Percentiles rank a stretch among this genome's conserved stretches.
Conservation (phyloP, 768 basidiomycete species). For the Kwoniella sp. region DNA sequence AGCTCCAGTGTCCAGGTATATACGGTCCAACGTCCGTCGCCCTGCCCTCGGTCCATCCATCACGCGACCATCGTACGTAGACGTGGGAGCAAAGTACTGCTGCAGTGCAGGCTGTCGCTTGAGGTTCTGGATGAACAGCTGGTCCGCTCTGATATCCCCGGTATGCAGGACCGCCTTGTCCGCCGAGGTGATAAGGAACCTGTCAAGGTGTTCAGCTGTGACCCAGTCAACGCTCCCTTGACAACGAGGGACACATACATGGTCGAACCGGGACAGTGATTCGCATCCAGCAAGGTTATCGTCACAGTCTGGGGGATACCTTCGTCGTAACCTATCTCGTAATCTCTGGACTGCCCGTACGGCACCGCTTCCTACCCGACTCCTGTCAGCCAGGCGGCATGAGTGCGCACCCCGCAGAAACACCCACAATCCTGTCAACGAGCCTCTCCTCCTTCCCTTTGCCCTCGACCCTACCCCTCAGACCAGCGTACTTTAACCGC, state of each 20-base stretch:
- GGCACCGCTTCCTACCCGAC: slow-evolving; percentile 29
- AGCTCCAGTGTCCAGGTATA: slow-evolving; percentile 72
- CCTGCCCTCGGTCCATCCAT: slow-evolving; percentile 5
- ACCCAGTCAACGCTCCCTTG: neutral
- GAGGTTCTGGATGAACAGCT: slow-evolving; percentile 68
- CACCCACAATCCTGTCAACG: slow-evolving; percentile 38
- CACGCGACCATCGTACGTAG: slow-evolving; percentile 17
- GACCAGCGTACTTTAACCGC: slow-evolving; percentile 18
- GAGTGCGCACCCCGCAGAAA: neutral
- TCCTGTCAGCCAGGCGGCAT: neutral
- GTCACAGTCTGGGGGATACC: slow-evolving; percentile 57
- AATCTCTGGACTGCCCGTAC: slow-evolving; percentile 57
- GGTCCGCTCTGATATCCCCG: slow-evolving; percentile 86
- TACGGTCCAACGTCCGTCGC: slow-evolving; percentile 59
- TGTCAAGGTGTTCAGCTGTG: slow-evolving; percentile 43
- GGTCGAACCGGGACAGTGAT: slow-evolving; percentile 90
- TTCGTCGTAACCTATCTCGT: slow-evolving; percentile 56
- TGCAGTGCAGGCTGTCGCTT: slow-evolving; percentile 66
- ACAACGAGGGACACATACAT: slow-evolving; percentile 59
- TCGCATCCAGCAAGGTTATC: slow-evolving; percentile 80
- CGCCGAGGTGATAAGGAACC: slow-evolving; percentile 69
- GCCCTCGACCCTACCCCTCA: slow-evolving; percentile 14
- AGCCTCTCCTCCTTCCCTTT: slow-evolving; percentile 24
- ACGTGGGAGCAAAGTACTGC: slow-evolving; percentile 58
- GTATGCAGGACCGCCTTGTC: slow-evolving; percentile 78